Evolutionary conservation across 2,329 filamentous ascomycete genomes (phyloP).

Genomic region (Cladophialophora psammophila): DNA sequence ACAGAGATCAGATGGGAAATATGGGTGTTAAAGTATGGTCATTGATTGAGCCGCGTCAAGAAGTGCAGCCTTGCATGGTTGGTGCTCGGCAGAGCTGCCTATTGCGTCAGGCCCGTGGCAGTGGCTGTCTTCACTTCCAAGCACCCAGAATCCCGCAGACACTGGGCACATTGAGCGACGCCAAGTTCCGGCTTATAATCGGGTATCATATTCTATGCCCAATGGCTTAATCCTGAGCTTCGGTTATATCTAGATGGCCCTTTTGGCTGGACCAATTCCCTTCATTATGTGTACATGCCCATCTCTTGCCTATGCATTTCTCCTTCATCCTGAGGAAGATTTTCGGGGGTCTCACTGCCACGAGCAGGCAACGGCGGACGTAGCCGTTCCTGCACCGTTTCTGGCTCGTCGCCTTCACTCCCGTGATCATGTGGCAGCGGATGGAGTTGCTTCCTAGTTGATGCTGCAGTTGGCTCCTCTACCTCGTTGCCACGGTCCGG

Average conservation of each 20-base stretch:
- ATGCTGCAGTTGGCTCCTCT: slow-evolving; percentile 1
- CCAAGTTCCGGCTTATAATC: neutral
- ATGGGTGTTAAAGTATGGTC: slow-evolving; percentile 1
- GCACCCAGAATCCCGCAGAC: too few species aligned
- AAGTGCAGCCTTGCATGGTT: slow-evolving; percentile 25
- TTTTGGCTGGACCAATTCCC: neutral
- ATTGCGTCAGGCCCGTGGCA: neutral
- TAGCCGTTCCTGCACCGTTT: slow-evolving; percentile 2
- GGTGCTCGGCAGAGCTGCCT: slow-evolving; percentile 16
- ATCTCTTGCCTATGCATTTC: slow-evolving; percentile 30
- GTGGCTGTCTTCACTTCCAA: neutral
- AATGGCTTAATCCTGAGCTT: neutral
- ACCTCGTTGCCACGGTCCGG: neutral
- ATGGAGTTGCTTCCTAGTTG: neutral
- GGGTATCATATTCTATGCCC: slow-evolving; percentile 1
- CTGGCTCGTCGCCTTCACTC: slow-evolving; percentile 1
- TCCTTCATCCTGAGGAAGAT: slow-evolving; percentile 14
- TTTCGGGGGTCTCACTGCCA: slow-evolving; percentile 7
- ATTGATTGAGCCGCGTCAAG: slow-evolving; percentile 26
- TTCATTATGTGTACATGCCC: slow-evolving; percentile 29
- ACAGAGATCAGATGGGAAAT: neutral
- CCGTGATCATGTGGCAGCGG: neutral
- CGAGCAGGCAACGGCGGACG: slow-evolving; percentile 12
- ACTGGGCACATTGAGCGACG: neutral
- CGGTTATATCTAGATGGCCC: neutral